phyloP scores from a whole-genome alignment of 2,329 filamentous ascomycete genomes.

The Verticillium longisporum region DNA sequence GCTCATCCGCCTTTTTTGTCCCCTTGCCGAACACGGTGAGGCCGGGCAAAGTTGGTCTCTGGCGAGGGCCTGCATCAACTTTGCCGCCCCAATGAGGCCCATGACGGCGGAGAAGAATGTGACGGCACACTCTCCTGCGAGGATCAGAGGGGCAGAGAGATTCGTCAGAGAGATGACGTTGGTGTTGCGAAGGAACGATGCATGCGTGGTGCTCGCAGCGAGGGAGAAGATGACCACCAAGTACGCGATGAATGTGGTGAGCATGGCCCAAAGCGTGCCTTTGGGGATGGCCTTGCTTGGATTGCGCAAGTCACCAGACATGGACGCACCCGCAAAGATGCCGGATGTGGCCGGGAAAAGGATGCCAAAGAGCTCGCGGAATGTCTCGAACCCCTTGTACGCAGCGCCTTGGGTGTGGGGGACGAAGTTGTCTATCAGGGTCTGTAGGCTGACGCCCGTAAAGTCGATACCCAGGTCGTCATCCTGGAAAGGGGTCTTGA shows the following conservation, averaged over 20 bases:
- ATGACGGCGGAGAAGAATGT: conserved; percentile 82
- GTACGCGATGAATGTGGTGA: conserved; percentile 71
- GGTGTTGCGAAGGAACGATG: conserved; percentile 65
- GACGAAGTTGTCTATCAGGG: conserved; percentile 66
- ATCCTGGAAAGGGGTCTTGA: conserved; percentile 62
- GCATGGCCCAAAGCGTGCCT: conserved; percentile 73
- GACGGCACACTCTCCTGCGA: conserved; percentile 76
- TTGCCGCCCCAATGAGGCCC: conserved; percentile 80
- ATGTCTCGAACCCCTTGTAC: conserved; percentile 58
- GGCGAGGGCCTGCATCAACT: conserved; percentile 76
- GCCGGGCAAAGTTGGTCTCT: conserved; percentile 74
- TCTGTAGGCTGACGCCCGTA: conserved; percentile 67
- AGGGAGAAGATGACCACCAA: conserved; percentile 70
- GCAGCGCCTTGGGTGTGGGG: conserved; percentile 61
- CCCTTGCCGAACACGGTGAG: conserved; percentile 68
- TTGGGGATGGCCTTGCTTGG: conserved; percentile 79
- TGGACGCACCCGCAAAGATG: conserved; percentile 69
- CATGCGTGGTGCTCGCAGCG: conserved; percentile 67
- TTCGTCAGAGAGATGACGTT: conserved; percentile 81
- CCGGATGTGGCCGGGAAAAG: conserved; percentile 63
- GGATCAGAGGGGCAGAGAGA: conserved; percentile 63
- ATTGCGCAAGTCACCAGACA: conserved; percentile 80
- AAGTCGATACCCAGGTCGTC: conserved; percentile 60
- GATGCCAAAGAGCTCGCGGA: conserved; percentile 79
- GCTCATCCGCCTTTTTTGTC: conserved; percentile 65